Evolutionary conservation across 1,284 basidiomycete genomes (phyloP).

Genomic region (Schizophyllum commune): DNA sequence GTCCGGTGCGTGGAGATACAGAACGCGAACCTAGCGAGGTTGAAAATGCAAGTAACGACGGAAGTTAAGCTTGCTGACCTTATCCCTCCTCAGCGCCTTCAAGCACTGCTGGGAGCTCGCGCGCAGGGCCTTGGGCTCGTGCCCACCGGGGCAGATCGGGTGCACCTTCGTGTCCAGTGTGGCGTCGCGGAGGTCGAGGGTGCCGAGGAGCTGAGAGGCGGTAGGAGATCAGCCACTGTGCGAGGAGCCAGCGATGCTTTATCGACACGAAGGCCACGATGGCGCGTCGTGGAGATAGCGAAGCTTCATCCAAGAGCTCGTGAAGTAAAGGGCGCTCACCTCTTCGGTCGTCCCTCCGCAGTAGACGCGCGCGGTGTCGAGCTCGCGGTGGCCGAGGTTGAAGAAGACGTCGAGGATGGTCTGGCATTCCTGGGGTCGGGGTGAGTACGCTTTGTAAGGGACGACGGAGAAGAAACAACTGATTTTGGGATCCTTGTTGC

Average conservation of each 20-base stretch:
- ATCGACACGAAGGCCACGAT: too few species aligned
- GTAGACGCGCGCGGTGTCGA: constrained; percentile 48
- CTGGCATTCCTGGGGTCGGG: constrained; percentile 24
- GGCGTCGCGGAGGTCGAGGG: constrained; percentile 33
- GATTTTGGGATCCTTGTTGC: constrained; percentile 24
- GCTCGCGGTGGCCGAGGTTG: constrained; percentile 32
- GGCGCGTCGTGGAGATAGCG: background rate
- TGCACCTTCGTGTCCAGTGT: constrained; percentile 47
- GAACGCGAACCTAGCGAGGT: constrained; percentile 18
- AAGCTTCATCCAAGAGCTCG: background rate
- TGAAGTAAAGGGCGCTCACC: constrained; percentile 17
- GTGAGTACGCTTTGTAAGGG: background rate
- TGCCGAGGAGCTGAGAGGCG: constrained; percentile 34
- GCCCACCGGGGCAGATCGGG: constrained; percentile 32
- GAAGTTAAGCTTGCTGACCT: constrained; percentile 16
- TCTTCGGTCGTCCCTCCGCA: constrained; percentile 44
- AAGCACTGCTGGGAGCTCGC: constrained; percentile 32
- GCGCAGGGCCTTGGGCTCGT: constrained; percentile 28
- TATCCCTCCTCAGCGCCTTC: constrained; percentile 25
- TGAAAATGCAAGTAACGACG: too few species aligned
- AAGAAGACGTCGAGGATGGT: constrained; percentile 41
- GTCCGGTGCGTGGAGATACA: constrained; percentile 44
- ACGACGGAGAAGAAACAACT: constrained; percentile 1
- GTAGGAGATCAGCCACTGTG: too few species aligned
- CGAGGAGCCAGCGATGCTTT: too few species aligned